phyloP scores from a whole-genome alignment of 768 basidiomycete species.

The Megacollybia marginata region DNA sequence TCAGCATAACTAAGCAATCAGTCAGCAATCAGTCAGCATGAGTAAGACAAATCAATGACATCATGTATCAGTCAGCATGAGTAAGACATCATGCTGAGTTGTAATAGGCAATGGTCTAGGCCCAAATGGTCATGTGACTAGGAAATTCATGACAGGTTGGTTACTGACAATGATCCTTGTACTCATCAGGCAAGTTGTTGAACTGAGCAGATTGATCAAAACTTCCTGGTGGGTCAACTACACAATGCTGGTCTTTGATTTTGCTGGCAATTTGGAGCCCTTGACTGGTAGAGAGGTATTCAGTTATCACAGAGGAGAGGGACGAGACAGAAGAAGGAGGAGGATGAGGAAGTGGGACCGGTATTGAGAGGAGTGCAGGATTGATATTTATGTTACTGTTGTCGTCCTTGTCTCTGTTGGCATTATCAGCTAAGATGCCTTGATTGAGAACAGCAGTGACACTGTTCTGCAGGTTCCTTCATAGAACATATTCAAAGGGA shows the following conservation, averaged over 20 bases:
- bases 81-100: too few relatives aligned
- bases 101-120: too few relatives aligned
- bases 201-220: too few relatives aligned
- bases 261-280: conserved; percentile 59
- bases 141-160: too few relatives aligned
- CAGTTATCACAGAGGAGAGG: conserved; percentile 53
- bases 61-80: too few relatives aligned
- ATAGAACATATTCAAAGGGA: conserved; percentile 99
- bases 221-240: conserved; percentile 38
- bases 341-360: conserved; percentile 8
- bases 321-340: conserved; percentile 43
- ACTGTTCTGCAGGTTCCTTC: conserved; percentile 99
- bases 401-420: conserved; percentile 33
- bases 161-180: too few relatives aligned
- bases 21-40: too few relatives aligned
- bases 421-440: conserved; percentile 59
- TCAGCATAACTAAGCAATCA: too few relatives aligned
- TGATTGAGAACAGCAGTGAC: conserved; percentile 67
- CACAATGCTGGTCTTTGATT: conserved; percentile 57
- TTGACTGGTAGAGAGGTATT: conserved; percentile 57
- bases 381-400: conserved; percentile 44
- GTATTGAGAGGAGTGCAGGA: conserved; percentile 36
- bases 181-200: too few relatives aligned
- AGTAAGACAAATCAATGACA: too few relatives aligned
- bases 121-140: too few relatives aligned